These are phyloP conservation scores for Camellia lanceoleosa DNA, from an alignment of 148 eudicot genomes.

Conservation along the genomic window DNA sequence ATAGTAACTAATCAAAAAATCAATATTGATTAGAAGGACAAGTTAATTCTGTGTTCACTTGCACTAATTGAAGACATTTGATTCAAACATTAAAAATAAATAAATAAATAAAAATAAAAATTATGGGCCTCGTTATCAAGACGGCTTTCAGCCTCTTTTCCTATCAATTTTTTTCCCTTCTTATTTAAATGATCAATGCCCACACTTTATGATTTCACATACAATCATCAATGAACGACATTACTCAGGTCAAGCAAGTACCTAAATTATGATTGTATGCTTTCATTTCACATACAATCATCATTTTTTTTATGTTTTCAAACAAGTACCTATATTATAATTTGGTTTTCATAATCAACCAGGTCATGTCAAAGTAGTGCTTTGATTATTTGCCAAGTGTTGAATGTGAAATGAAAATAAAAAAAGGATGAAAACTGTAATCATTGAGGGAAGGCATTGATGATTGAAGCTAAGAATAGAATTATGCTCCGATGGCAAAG, in stretches of 20 bases:
- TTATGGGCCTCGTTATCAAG: not conserved
- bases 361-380: not conserved
- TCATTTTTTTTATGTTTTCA: not conserved
- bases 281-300: not conserved
- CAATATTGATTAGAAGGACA: not conserved
- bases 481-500: not conserved
- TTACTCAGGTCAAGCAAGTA: not conserved
- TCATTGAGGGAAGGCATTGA: not conserved
- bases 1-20: too few species aligned
- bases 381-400: not conserved
- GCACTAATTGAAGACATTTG: not conserved
- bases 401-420: not conserved
- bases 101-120: not conserved
- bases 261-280: not conserved
- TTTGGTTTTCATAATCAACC: not conserved
- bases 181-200: not conserved
- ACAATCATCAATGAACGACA: too few species aligned
- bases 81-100: not conserved
- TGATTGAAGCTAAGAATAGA: not conserved
- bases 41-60: not conserved
- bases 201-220: not conserved
- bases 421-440: not conserved
- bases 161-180: too few species aligned
- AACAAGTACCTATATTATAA: not conserved
- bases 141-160: not conserved